Evolutionary conservation across 2,329 filamentous ascomycete genomes (phyloP), one percentile per base, ranked within the genome.

Genomic region (Calonectria pauciramosa): DNA sequence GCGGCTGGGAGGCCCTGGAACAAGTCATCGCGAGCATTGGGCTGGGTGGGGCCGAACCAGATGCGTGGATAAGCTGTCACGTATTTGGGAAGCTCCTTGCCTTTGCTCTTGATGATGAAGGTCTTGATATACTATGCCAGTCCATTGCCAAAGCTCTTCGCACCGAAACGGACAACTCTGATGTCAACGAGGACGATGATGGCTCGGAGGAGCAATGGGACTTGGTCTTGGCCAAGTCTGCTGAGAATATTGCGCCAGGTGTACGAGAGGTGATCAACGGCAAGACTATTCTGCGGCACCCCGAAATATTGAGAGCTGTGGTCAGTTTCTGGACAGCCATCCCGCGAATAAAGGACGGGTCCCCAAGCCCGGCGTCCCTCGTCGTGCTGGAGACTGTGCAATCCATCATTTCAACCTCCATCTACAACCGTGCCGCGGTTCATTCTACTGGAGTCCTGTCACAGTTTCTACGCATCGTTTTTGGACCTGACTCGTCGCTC

Each of bases 41-140:
- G 41, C 86, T 92, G 68, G 89, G 93, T 69, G 90, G 90, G 77
- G 89, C 89, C 71, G 92, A 94, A 76, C 89, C 92, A 56, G 94
- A 97, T 80, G 85, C 90, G 8, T 93, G 91, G 91, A 90, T 91
- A 69, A 91, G 90, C 79, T 91, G 90, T 79, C 94, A 96, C 83
- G 89, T 97, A 5, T 97, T 97, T 85, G 95, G 95, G 34, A 93
- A 94, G 79, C 90, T 98, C 11, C 89, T 98, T 65, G 91, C 94
- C 7, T 96, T 97, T 85, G 93, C 94, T 1, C 86, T 98, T 66
- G 94, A 95, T 70, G 94, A 98, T 82, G 92, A 95, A 81, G 91
- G 92, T 56, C 88, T 96, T 74, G 91, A 94, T 68, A 87, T 91
- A 70, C 88, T 97, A 64, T 97, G 95, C 82, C 88, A 90, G 75